Evolutionary conservation across 805 yeast species (phyloP), one percentile per base, ranked within the genome.

Genomic region (Candida ortonii): DNA sequence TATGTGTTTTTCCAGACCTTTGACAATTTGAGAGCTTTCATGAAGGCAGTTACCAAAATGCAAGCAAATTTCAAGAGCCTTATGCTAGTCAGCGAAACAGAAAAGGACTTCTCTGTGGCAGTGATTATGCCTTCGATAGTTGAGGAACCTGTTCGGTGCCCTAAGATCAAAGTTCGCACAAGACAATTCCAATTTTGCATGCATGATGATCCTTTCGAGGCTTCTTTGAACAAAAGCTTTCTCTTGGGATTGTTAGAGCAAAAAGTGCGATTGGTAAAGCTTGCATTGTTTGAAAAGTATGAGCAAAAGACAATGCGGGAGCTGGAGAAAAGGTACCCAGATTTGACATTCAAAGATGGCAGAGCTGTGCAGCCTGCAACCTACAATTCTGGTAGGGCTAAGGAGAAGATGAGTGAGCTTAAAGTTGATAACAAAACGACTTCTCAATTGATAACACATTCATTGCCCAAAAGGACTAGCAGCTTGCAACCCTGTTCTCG

Each of bases 141-240:
- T 12, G 62, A 60, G n/a, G 57, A 64, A 0, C 69, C 74, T 0
- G 43, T 65, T 4, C 41, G 61, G 12, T 63, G 90, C 6, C 89
- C 89, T 10, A 63, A 61, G 14, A 60, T 86, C 2, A 68, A 71
- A 15, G 46, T 88, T 22, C 70, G 63, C 25, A 66, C 94, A 0
- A 65, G 65, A 5, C 64, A 73, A 25, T 67, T 85, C 43, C 65
- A 81, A 4, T 61, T 88, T 23, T 69, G 81, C 16, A 67, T 88
- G 43, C 95, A 85, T 36, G 95, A 85, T 56, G 97, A 90, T 58
- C 90, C 95, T 6, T 88, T 89, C 55, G 97, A 90, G 57, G 67
- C 78, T 6, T 80, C 85, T 47, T 61, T 89, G 29, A 71, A 76
- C 15, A 65, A 75, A 50, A 74, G 81, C 17, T 78, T 71, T 49